phyloP scores from a whole-genome alignment of 495 filamentous ascomycete species.

The Endocarpon pusillum region DNA sequence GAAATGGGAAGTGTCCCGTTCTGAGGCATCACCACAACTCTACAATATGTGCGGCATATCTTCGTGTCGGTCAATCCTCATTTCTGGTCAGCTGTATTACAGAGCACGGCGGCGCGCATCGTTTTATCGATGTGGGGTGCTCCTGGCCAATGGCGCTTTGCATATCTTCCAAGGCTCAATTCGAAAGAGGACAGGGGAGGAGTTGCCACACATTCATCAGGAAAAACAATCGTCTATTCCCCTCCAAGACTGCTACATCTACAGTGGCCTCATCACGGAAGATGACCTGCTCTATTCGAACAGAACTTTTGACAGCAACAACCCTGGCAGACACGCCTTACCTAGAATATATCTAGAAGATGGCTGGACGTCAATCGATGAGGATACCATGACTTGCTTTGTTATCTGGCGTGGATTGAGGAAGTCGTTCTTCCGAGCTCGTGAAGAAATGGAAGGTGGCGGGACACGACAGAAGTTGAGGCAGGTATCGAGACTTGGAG shows the following conservation, averaged over 20 bases:
- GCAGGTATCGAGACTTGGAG: slow-evolving; percentile 39
- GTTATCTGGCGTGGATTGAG: slow-evolving; percentile 52
- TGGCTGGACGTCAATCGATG: slow-evolving; percentile 48
- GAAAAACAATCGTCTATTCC: slow-evolving; percentile 40
- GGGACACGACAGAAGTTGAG: slow-evolving; percentile 25
- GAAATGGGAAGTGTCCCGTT: slow-evolving; percentile 59
- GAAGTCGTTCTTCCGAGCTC: slow-evolving; percentile 40
- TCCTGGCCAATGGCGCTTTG: slow-evolving; percentile 46
- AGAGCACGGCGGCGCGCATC: slow-evolving; percentile 48
- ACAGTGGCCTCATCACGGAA: slow-evolving; percentile 50
- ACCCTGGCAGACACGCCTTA: slow-evolving; percentile 44
- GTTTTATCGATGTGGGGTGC: slow-evolving; percentile 43
- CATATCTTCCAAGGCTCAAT: slow-evolving; percentile 46
- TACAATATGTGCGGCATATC: slow-evolving; percentile 55
- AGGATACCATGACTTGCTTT: slow-evolving; percentile 55
- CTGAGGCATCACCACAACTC: slow-evolving; percentile 43
- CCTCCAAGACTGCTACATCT: slow-evolving; percentile 54
- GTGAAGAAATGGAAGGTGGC: slow-evolving; percentile 27
- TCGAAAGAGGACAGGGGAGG: slow-evolving; percentile 36
- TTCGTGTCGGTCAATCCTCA: slow-evolving; percentile 47
- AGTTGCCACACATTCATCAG: slow-evolving; percentile 45
- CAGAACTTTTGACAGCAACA: slow-evolving; percentile 50
- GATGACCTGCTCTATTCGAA: slow-evolving; percentile 52
- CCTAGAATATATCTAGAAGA: slow-evolving; percentile 50
- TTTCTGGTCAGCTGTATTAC: slow-evolving; percentile 47